Base-by-base conservation (phyloP, 148 eudicot genomes). In the Selenicereus undatus region DNA sequence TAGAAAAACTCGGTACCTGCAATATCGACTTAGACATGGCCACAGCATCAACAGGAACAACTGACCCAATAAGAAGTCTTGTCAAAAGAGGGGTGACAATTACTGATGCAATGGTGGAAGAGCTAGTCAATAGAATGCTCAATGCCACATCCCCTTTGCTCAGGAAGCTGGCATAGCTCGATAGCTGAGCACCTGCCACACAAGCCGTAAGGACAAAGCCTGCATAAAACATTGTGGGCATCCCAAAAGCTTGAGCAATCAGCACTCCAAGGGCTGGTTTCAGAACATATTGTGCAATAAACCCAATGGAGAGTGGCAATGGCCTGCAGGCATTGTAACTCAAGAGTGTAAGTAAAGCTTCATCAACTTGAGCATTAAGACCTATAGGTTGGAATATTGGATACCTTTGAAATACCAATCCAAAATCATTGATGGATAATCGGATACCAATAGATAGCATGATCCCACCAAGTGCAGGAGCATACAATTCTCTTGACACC, bases 391-490 rank as follows among this genome's bases (percentile, higher is more conserved):
- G 73, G 39, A 27, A 39, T 45, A 22, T 78, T 24, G 42, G 68
- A 42, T 83, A 96, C 99, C 99, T 96, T 82, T 88, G 89, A 82
- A 93, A 82, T 64, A 97, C 99, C 71, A 96, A 92, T 21, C 90
- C 86, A 80, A 96, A 96, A 81, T 96, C 99, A 45, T 90, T 88
- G 29, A 94, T 62, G 21, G 99, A 96, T 39, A 96, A 85, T 83
- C 81, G 90, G 76, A 96, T 94, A 20, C 99, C 99, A 77, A 96
- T 96, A 0, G 99, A 96, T 78, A 96, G 83, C 98, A 96, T 96
- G 82, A 96, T 96, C 50, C 98, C 98, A 85, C 99, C 99, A 72
- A 96, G 98, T 75, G 97, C 98, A 79, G 98, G 99, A 82, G 99
- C 98, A 75, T 96, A 96, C 80, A 94, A 73, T 76, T 93, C 98